Evolutionary conservation across 2,329 filamentous ascomycete species (phyloP), one percentile per base, ranked within the genome.

Genomic region (Chrysosphaeria jannelii): DNA sequence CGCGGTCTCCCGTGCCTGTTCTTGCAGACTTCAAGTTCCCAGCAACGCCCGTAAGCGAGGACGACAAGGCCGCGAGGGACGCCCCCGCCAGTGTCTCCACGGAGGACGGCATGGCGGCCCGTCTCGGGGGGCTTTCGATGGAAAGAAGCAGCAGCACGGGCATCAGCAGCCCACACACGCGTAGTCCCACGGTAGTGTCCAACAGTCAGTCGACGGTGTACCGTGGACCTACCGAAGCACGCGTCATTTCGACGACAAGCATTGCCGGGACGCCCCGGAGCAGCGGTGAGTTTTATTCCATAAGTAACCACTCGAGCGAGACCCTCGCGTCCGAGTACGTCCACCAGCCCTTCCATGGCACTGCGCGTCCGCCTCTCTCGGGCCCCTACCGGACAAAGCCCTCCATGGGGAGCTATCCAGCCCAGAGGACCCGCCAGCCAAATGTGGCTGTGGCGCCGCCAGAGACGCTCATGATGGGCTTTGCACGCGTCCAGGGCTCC

Each of bases 391-490:
- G n/a, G n/a, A n/a, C n/a, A n/a, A n/a, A n/a, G n/a, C n/a, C n/a
- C n/a, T n/a, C n/a, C n/a, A n/a, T n/a, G n/a, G n/a, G n/a, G n/a
- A n/a, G n/a, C n/a, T n/a, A n/a, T n/a, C n/a, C n/a, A n/a, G n/a
- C n/a, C n/a, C 16, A 18, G 16, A 18, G 16, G n/a, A n/a, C 16
- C 7, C 16, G 16, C 16, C 7, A 21, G 18, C 22, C 39, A 49
- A 20, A 51, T 44, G 30, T 11, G 39, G 26, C 28, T 4, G 26
- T 25, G 1, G 30, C 27, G 1, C 18, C 51, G 19, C 64, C 74
- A 1, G 79, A 93, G 39, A 67, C 69, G 2, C 47, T 97, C 25
- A 88, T 97, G 64, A 97, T 97, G 85, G 85, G 79, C 1, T 97
- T 89, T 43, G 81, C 75, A 3, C 85, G 97, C 35, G 62, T 93